A percentile compares a stretch with the other conserved stretches of the same genome.
phyloP scores from a whole-genome alignment of 164 flowering plant species.

The Chimonanthus praecox region DNA sequence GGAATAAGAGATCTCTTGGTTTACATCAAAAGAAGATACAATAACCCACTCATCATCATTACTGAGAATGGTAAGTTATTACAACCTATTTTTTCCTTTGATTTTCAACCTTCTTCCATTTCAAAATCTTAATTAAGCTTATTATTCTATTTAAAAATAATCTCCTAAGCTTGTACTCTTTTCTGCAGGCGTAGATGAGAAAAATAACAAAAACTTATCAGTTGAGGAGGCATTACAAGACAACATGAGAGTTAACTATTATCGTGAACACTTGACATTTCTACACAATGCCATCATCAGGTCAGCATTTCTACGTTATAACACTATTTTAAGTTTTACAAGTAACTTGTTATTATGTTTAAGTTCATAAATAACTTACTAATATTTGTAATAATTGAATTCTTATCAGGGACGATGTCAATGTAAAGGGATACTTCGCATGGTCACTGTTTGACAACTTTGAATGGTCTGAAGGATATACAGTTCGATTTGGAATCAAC shows the following conservation, averaged over 20 bases:
- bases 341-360: too few species aligned
- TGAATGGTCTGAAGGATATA: constrained; percentile 35
- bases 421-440: neutral
- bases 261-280: neutral
- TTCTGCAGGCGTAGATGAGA: neutral
- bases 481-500: constrained; percentile 25
- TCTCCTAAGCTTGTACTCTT: neutral
- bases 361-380: too few species aligned
- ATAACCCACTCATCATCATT: constrained; percentile 37
- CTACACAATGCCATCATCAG: constrained; percentile 9
- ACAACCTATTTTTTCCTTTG: neutral
- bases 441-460: constrained; percentile 22
- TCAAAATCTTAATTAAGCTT: too few species aligned
- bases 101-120: neutral
- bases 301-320: neutral
- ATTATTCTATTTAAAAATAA: too few species aligned
- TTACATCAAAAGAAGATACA: constrained; percentile 35
- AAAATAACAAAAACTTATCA: neutral
- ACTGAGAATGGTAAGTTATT: constrained; percentile 48
- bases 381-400: neutral
- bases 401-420: neutral
- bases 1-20: constrained; percentile 36
- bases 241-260: neutral
- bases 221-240: constrained; percentile 4
- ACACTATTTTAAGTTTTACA: neutral